phyloP scores from a whole-genome alignment of 768 basidiomycete species.

The Pleurotus salmoneostramineus region DNA sequence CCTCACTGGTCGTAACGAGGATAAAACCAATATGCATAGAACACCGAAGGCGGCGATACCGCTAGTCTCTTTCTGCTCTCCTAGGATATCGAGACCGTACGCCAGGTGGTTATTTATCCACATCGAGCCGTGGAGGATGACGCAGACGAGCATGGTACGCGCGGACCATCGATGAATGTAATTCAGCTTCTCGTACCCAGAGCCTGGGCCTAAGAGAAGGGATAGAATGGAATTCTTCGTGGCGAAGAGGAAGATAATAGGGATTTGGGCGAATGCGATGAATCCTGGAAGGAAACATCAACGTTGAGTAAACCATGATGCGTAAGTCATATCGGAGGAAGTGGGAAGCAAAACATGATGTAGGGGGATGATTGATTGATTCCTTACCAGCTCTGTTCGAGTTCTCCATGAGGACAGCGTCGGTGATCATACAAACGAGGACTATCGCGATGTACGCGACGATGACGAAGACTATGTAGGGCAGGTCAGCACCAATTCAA shows the following conservation, averaged over 20 bases:
- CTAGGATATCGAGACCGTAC: constrained; percentile 55
- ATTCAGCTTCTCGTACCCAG: constrained; percentile 71
- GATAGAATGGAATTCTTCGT: constrained; percentile 65
- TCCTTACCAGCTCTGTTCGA: constrained; percentile 71
- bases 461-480: constrained; percentile 50
- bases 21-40: constrained; percentile 61
- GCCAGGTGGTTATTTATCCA: constrained; percentile 76
- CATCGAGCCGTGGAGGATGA: constrained; percentile 52
- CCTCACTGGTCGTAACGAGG: constrained; percentile 60
- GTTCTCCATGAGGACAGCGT: constrained; percentile 60
- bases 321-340: too few species aligned
- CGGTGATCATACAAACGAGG: constrained; percentile 55
- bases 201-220: constrained; percentile 55
- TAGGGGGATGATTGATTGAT: background rate
- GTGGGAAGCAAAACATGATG: background rate
- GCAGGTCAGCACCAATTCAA: background rate
- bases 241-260: constrained; percentile 55
- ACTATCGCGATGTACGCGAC: constrained; percentile 50
- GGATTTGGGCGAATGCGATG: constrained; percentile 57
- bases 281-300: too few species aligned
- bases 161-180: constrained; percentile 72
- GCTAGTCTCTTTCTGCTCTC: constrained; percentile 67
- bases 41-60: constrained; percentile 69
- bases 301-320: too few species aligned
- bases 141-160: constrained; percentile 47